Evolutionary conservation across 75 land plant species (phyloP), one percentile per base, ranked within the genome.

Genomic region (Pinus tabuliformis): DNA sequence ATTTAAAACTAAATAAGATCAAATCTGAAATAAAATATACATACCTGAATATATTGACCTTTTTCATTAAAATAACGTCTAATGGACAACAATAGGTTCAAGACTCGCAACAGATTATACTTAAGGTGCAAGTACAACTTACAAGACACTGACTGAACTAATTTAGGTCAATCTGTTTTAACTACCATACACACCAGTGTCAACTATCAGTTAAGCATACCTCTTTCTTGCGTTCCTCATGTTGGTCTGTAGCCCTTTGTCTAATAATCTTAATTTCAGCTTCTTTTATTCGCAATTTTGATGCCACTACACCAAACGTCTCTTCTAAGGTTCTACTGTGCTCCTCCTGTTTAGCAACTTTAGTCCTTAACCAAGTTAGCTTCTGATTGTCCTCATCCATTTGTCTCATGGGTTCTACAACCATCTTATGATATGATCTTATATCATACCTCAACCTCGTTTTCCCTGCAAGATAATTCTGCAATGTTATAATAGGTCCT

Each of bases 371-470:
- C 45, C 59, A 82, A 49, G 11, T 60, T 21, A 93, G 73, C 24
- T 86, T 81, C 64, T 88, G 92, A 73, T 85, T 93, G 37, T 91
- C 92, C 77, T 86, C 92, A 72, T 80, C 82, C 94, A 96, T 96
- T 59, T 88, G 88, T 70, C 76, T 88, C 86, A 96, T 83, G 15
- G 86, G 87, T 45, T 49, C 72, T 18, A 87, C 86, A 76, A 96
- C 97, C 81, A 80, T 90, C 49, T 91, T 89, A 37, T 85, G 85
- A 56, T 91, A 89, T 21, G 88, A 85, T 39, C 80, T 85, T 78
- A 90, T 76, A 22, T 93, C 97, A 79, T 75, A 96, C 79, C 91
- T 96, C 77, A 91, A 75, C 73, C 77, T 81, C 16, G 84, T 36
- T 77, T 96, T 93, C 3, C 90, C 99, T 93, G 77, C 60, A 45